These are phyloP conservation scores for Malus hybrid DNA, from an alignment of 331 rosid species.

Conservation along the genomic window DNA sequence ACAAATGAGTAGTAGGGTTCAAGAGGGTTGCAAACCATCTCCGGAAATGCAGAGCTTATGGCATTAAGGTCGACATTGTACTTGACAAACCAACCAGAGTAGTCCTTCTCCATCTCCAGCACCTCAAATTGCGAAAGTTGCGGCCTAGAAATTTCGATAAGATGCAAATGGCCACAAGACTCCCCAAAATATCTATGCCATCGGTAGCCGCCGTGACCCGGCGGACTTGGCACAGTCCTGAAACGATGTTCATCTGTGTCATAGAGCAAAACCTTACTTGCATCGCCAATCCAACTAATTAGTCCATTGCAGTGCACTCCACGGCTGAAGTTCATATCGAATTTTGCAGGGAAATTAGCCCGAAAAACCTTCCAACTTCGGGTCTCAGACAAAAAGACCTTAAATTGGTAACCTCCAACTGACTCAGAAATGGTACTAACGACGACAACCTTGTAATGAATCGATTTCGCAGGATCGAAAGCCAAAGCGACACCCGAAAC, in stretches of 20 bases:
- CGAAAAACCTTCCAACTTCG: slow-evolving; percentile 11
- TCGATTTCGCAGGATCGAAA: slow-evolving; percentile 15
- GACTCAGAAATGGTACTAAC: neutral
- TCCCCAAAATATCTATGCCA: slow-evolving; percentile 10
- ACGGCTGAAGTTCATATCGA: slow-evolving; percentile 4
- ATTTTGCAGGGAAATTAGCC: neutral
- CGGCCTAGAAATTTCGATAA: slow-evolving; percentile 7
- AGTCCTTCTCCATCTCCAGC: slow-evolving; percentile 4
- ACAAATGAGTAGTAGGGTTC: neutral
- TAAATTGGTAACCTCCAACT: neutral
- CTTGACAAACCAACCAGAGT: slow-evolving; percentile 24
- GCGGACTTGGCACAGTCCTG: slow-evolving; percentile 1
- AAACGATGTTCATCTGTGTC: no score
- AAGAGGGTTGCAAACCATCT: neutral
- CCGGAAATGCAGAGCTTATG: neutral
- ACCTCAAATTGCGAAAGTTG: neutral
- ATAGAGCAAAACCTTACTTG: neutral
- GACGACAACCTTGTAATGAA: slow-evolving; percentile 12
- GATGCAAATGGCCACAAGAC: slow-evolving; percentile 21
- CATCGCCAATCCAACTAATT: slow-evolving; percentile 15
- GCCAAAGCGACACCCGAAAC: slow-evolving; percentile 15
- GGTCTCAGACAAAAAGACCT: slow-evolving; percentile 19
- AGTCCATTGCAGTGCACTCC: slow-evolving; percentile 27
- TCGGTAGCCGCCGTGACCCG: neutral
- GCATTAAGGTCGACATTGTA: slow-evolving; percentile 16